Percentiles rank a stretch among this genome's conserved stretches.
phyloP scores from a whole-genome alignment of 805 yeast species.

The Ogataea pignaliae region DNA sequence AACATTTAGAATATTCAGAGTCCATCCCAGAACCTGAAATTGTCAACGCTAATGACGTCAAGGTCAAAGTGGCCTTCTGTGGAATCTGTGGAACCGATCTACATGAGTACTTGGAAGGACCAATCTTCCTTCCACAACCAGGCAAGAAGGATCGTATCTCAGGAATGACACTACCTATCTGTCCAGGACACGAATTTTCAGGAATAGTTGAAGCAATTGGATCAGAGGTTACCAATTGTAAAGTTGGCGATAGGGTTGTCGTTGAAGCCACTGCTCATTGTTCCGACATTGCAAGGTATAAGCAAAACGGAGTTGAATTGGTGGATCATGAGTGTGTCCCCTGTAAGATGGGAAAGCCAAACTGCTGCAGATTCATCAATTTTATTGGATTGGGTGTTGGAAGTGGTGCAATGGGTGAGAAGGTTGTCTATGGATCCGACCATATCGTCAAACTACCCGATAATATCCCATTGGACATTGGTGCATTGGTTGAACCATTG shows the following conservation, averaged over 20 bases:
- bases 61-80: constrained; percentile 38
- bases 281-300: constrained; percentile 29
- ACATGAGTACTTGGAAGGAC: constrained; percentile 54
- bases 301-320: constrained; percentile 21
- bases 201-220: constrained; percentile 39
- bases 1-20: constrained; percentile 39
- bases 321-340: constrained; percentile 37
- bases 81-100: constrained; percentile 65
- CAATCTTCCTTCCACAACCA: constrained; percentile 46
- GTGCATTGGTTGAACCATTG: constrained; percentile 54
- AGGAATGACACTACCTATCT: constrained; percentile 30
- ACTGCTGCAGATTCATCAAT: constrained; percentile 30
- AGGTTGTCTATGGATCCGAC: constrained; percentile 32
- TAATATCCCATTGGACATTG: constrained; percentile 43
- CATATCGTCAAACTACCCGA: constrained; percentile 31
- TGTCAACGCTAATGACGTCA: constrained; percentile 25
- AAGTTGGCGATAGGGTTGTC: constrained; percentile 55
- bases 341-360: constrained; percentile 34
- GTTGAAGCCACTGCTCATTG: constrained; percentile 60
- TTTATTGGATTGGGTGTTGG: constrained; percentile 47
- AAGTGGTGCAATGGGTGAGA: constrained; percentile 44
- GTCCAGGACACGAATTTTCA: constrained; percentile 35
- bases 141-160: constrained; percentile 33
- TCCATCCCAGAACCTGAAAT: constrained; percentile 24
- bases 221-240: constrained; percentile 35